Evolutionary conservation across 495 filamentous ascomycete species (phyloP), one percentile per base, ranked within the genome.

Genomic region (Hypoxylon trugodes): DNA sequence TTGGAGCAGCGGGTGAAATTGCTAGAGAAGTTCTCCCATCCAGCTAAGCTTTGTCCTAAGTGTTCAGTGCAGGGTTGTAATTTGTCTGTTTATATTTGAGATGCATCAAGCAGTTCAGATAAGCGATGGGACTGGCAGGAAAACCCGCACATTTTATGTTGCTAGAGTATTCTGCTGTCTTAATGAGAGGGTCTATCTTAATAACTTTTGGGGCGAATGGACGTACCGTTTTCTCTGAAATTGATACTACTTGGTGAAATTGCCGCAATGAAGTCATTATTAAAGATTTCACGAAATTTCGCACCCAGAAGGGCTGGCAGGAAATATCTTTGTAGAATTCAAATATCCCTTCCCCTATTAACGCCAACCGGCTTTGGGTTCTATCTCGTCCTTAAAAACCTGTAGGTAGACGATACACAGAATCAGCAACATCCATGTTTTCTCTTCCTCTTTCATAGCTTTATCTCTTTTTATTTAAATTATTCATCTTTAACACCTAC

Each of bases 341-440:
- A 36, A 8, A 59, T 33, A 54, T 37, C 36, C 54, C 25, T 53
- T 59, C 36, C 49, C 30, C 47, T 49, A 18, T 47, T 43, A 65
- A 65, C 61, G 61, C 61, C 61, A 54, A 42, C 49, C 61, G 59
- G 61, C 61, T 59, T 55, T 48, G 61, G 54, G 55, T 16, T 49
- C 54, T 21, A 48, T 41, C 57, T 48, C 32, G 52, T 53, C 32
- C 53, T 13, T 36, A 56, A 40, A 58, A 32, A 53, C 52, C 46
- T 25, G 4, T 32, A 26, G 35, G 37, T 26, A 58, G 47, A 53
- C 6, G 35, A 45, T 52, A 60, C 47, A 52, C 15, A 35, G 7
- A 19, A 58, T 22, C 40, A 33, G 18, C 52, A 38, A 51, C 38
- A 16, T 15, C 18, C 47, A 2, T 26, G n/a, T 6, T 1, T 32